Evolutionary conservation across 2,329 filamentous ascomycete genomes (phyloP), one percentile per base, ranked within the genome.

Genomic region (Colletotrichum brevisporum): DNA sequence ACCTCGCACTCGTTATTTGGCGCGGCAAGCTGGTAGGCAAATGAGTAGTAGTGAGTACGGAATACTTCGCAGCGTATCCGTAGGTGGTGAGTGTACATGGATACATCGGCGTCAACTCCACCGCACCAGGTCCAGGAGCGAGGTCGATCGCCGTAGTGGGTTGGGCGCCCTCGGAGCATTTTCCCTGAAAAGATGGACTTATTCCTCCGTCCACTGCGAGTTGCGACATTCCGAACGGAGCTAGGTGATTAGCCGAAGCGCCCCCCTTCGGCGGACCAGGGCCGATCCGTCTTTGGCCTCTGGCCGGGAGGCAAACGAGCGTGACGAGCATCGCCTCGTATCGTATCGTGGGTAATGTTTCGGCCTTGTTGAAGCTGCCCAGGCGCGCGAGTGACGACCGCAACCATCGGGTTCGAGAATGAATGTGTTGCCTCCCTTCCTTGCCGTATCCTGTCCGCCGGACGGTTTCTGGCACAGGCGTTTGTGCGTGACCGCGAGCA

Each of bases 211-310:
- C 2, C 31, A 36, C 21, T 24, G 21, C 21, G 21, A 10, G 31
- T 36, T 36, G 10, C 27, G n/a, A 48, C n/a, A 24, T 47, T 43
- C 58, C 24, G 48, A 47, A 43, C 48, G 26, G 18, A 63, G 41
- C 39, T 53, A 41, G 31, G 18, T 52, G 26, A 47, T 39, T 48
- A 31, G 31, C 47, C 45, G 39, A 24, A 24, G 21, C 26, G 53
- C 41, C 21, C 31, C 36, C 39, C 21, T 24, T 67, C 45, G 12
- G 31, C 39, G 27, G 52, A 62, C 36, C 53, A 67, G 58, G 57
- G 57, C 63, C 63, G 57, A 16, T 58, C 67, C 53, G 56, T 57
- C 39, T 50, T 60, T 57, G 53, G 27, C 31, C 65, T 51, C 50
- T 47, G 41, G 21, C 21, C 21, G 21, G 21, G 27, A 57, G 58